Evolutionary conservation across 768 basidiomycete genomes (phyloP).

Genomic region (Suillus lakei): DNA sequence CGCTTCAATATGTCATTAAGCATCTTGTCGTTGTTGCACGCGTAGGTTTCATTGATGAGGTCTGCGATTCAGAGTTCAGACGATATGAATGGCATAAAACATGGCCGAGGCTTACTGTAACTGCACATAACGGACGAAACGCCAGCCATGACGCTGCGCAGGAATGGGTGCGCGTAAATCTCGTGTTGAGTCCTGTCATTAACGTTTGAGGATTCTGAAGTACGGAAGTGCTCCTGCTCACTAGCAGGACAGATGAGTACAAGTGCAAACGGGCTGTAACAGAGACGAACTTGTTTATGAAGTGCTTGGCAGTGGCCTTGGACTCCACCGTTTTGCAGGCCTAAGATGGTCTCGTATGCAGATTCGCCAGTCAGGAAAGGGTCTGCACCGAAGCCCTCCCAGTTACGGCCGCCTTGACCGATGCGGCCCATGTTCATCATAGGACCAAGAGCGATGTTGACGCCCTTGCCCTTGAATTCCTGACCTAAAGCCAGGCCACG

Average conservation of each 20-base stretch:
- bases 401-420: conserved; percentile 78
- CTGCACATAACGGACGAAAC: conserved; percentile 78
- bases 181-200: conserved; percentile 84
- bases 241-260: conserved; percentile 41
- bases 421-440: conserved; percentile 84
- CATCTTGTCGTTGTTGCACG: conserved; percentile 74
- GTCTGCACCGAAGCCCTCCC: conserved; percentile 90
- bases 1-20: conserved; percentile 77
- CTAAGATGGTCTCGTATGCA: conserved; percentile 77
- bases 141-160: conserved; percentile 75
- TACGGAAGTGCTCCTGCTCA: conserved; percentile 71
- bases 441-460: conserved; percentile 49
- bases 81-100: conserved; percentile 1
- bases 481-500: conserved; percentile 66
- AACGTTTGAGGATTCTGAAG: conserved; percentile 62
- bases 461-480: conserved; percentile 74
- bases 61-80: conserved; percentile 42
- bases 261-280: background rate
- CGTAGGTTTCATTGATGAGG: conserved; percentile 69
- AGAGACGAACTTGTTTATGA: conserved; percentile 59
- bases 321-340: conserved; percentile 74
- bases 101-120: conserved; percentile 53
- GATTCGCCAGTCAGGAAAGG: conserved; percentile 78
- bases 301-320: conserved; percentile 85
- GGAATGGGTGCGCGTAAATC: conserved; percentile 72